phyloP scores from a whole-genome alignment of 164 flowering plant species.

The Euptelea pleiosperma region DNA sequence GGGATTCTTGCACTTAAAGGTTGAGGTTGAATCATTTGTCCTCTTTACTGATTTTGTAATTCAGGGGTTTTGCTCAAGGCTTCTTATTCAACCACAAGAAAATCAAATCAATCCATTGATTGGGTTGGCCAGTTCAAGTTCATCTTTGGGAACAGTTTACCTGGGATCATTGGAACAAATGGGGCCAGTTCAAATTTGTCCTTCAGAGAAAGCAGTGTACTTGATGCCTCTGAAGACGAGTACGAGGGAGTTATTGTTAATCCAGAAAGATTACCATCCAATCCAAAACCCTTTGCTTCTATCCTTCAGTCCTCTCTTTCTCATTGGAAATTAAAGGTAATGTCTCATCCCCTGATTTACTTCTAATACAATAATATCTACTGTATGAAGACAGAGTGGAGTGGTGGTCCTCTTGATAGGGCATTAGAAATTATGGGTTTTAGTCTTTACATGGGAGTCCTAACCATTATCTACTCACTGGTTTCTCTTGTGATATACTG shows the following conservation, averaged over 20 bases:
- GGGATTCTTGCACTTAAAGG: neutral
- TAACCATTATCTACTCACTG: no score
- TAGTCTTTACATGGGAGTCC: no score
- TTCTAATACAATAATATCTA: no score
- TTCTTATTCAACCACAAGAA: conserved; percentile 33
- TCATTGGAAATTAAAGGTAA: conserved; percentile 69
- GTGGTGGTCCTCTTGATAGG: no score
- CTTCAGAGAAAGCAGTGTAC: conserved; percentile 27
- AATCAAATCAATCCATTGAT: conserved; percentile 25
- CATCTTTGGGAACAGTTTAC: conserved; percentile 21
- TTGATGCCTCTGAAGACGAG: conserved; percentile 63
- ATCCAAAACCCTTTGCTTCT: conserved; percentile 48
- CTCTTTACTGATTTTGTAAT: conserved; percentile 9
- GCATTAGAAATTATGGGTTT: no score
- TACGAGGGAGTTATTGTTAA: conserved; percentile 75
- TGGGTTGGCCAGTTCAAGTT: conserved; percentile 32
- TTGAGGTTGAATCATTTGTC: neutral
- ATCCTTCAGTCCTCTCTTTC: conserved; percentile 55
- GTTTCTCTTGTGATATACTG: no score
- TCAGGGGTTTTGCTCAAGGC: conserved; percentile 43
- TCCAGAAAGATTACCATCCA: conserved; percentile 55
- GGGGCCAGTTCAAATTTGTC: conserved; percentile 26
- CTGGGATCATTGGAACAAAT: conserved; percentile 36
- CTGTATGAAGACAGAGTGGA: no score
- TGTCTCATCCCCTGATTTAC: conserved; percentile 5